Evolutionary conservation across 768 basidiomycete genomes (phyloP), one percentile per base, ranked within the genome.

Genomic region (Phaeotremella skinneri): DNA sequence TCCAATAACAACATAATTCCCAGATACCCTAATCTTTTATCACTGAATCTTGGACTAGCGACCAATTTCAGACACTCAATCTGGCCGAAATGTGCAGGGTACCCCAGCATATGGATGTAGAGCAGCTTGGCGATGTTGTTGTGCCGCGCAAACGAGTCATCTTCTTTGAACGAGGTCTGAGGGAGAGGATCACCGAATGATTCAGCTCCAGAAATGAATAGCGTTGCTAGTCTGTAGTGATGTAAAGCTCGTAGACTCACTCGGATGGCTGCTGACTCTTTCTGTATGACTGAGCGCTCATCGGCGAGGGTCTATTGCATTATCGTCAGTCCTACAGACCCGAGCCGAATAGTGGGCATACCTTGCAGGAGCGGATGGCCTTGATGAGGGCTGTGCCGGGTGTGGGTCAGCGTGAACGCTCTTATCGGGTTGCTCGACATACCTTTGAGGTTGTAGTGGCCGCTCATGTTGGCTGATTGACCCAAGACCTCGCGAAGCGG

Each of bases 71-170:
- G 66, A 63, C 76, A 77, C 68, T 76, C 74, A 76, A 99, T 97
- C 82, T 99, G 96, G 53, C 94, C 96, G 75, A 97, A 99, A 77
- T 99, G 96, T 29, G 96, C 96, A 7, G 92, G 91, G 45, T 93
- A 97, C 56, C 96, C 96, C 5, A 76, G 62, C 74, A 76, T 76
- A 61, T 76, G 73, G 61, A 99, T 97, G 80, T 99, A 98, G 60
- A 99, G 85, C 23, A 98, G 84, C 76, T 98, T 98, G 58, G 93
- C 94, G 74, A 99, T 87, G 79, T 93, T 98, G 82, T 98, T 89
- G 77, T 99, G 89, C 54, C 96, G 87, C 56, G 91, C 84, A 77
- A 87, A 91, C 1, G 91, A 86, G 81, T 97, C 96, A 76, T 98
- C 96, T 77, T 96, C 93, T 59, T 92, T 85, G 80, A 99, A 97